Evolutionary conservation across 2,329 filamentous ascomycete species (phyloP), one percentile per base, ranked within the genome.

Genomic region (Ophidiomyces ophidiicola): DNA sequence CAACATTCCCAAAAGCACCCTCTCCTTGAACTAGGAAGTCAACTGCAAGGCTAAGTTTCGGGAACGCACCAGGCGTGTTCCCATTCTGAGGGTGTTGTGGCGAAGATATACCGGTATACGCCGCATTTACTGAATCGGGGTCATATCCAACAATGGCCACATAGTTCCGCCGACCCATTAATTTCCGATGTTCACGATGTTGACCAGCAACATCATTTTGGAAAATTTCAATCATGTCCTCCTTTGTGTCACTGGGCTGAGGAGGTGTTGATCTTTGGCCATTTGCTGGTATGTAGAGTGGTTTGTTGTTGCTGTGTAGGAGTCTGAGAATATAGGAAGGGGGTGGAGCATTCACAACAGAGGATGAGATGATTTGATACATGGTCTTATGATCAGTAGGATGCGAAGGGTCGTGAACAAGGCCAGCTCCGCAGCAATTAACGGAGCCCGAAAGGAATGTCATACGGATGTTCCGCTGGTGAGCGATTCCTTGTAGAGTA

Each of bases 211-310:
- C 85, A 52, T 98, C 90, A 5, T 80, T 83, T 53, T 90, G 85
- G 72, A 98, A 98, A 49, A 98, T 92, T 67, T 98, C 90, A 82
- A 98, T 93, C 90, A 98, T 98, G 63, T 98, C 90, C 61, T 98
- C 90, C 62, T 98, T 96, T 32, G 90, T 98, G 58, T 98, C 90
- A 1, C 79, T 80, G 1, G 81, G 78, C 48, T 60, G 53, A 6
- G 75, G 74, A 41, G 85, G 77, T 1, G 71, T 70, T 44, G 68
- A 72, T 47, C 75, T 69, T 49, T 78, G 74, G n/a, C 88, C 88
- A 60, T 98, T 98, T 39, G 74, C 71, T 0, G 90, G 90, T 39
- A 98, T 72, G 59, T 94, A 98, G 19, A 96, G 76, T 25, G 82
- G 76, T 60, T 88, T 90, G 64, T 87, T 88, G 68, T 82, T 90